Base-by-base conservation (phyloP, 805 yeast species). In the Debaryomyces maramus region DNA sequence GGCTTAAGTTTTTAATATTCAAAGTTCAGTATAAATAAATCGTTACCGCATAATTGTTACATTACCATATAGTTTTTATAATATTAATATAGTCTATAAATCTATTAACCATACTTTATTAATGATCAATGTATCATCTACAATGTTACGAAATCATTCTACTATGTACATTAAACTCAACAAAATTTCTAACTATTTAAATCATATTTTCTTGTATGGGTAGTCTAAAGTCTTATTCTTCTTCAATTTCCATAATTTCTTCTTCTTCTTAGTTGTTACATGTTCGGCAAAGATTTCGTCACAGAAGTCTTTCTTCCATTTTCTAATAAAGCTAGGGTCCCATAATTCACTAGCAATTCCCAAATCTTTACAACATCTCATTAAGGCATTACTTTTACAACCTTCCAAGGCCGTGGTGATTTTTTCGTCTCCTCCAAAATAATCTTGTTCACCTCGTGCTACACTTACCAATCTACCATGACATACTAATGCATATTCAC, bases 381-480 rank as follows among this genome's bases (percentile, higher is more conserved):
- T 91, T 60, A 93, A 68, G 0, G 98, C 97, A 58, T 93, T 93
- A 57, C 95, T 84, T 59, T 89, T 89, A 63, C 98, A 91, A 8
- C 99, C 99, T 65, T 93, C 99, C 30, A 95, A 83, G 0, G 98
- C 97, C 0, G 98, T 93, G 4, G 97, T 88, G 34, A 91, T 78
- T 33, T 93, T 95, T 45, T 80, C 81, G 19, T 88, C 89, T 27
- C 78, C 81, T 6, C 75, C 75, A 67, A 88, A 93, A 59, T 85
- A 93, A 51, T 87, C 90, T 65, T 90, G 97, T 60, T 93, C 98
- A 19, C 99, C 99, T 45, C 99, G 77, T 0, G 97, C 95, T 15
- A 93, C 83, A 46, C 91, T 80, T 2, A 93, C 96, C 36, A 93
- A 69, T 48, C 95, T 76, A 1, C 98, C 98, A 43, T 84, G 80